Conservation (phyloP, 2,329 filamentous ascomycete species). For the Xylariaceae sp. region DNA sequence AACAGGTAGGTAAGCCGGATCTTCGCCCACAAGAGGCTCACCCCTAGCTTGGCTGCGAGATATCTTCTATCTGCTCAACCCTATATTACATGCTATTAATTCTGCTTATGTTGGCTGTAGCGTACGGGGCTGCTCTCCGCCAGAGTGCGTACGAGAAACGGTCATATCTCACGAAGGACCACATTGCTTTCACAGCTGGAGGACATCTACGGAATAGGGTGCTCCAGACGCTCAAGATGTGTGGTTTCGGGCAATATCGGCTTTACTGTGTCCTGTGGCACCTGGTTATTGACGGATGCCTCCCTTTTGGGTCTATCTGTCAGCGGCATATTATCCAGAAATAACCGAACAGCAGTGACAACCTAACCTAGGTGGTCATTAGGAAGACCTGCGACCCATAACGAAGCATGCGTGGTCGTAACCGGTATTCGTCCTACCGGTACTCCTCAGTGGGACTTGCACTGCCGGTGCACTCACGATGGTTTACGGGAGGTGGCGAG, state of each 20-base stretch:
- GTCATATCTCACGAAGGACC: constrained; percentile 6
- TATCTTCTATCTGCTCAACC: background rate
- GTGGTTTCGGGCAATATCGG: constrained; percentile 19
- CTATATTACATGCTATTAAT: background rate
- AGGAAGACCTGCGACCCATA: background rate
- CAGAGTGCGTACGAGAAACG: background rate
- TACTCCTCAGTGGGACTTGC: background rate
- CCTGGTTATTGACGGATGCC: constrained; percentile 3
- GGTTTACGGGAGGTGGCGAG: background rate
- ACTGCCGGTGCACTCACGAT: background rate
- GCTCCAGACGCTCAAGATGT: constrained; percentile 7
- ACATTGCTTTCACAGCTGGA: background rate
- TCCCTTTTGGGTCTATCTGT: background rate
- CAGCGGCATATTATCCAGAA: constrained; percentile 6
- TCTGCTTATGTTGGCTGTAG: background rate
- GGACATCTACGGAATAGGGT: constrained; percentile 2
- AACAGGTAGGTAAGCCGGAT: background rate
- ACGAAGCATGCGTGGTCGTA: background rate
- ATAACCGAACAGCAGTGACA: constrained; percentile 6
- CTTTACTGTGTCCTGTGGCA: constrained; percentile 12
- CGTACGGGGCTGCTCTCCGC: background rate
- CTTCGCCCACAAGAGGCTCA: background rate
- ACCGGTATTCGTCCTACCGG: background rate
- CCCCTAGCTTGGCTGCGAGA: background rate
- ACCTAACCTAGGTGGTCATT: background rate